These are phyloP conservation scores for Nicotiana benthamiana DNA, from an alignment of 257 asterid species.

Conservation along the genomic window DNA sequence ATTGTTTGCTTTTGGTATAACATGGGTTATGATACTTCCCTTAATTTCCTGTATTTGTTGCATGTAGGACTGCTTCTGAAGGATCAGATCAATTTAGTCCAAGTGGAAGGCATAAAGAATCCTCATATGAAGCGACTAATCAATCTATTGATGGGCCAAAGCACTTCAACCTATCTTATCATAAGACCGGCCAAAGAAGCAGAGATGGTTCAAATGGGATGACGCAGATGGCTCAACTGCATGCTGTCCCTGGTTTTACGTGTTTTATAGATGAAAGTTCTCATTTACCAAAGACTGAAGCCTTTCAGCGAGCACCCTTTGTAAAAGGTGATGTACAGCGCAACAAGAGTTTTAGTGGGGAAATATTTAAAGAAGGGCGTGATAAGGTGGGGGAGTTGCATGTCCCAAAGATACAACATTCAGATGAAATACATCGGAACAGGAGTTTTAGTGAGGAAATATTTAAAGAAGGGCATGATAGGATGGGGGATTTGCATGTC, in stretches of 20 bases:
- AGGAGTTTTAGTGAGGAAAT: slow-evolving; percentile 41
- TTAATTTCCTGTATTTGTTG: slow-evolving; percentile 6
- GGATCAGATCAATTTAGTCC: slow-evolving; percentile 32
- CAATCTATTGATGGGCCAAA: slow-evolving; percentile 43
- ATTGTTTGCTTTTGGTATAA: neutral
- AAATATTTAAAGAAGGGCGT: slow-evolving; percentile 21
- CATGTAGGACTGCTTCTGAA: slow-evolving; percentile 29
- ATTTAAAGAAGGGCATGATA: slow-evolving; percentile 17
- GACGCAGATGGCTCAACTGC: slow-evolving; percentile 57
- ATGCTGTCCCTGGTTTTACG: slow-evolving; percentile 71
- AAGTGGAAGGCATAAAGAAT: slow-evolving; percentile 24
- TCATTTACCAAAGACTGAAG: slow-evolving; percentile 30
- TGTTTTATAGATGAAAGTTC: slow-evolving; percentile 49
- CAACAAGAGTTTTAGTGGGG: slow-evolving; percentile 40
- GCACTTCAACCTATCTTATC: slow-evolving; percentile 64
- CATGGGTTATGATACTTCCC: neutral
- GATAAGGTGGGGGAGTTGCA: slow-evolving; percentile 19
- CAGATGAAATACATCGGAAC: slow-evolving; percentile 29
- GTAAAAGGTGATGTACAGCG: slow-evolving; percentile 45
- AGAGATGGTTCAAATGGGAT: slow-evolving; percentile 42
- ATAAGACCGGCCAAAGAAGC: slow-evolving; percentile 42
- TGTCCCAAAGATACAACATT: slow-evolving; percentile 14
- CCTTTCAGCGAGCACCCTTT: slow-evolving; percentile 25
- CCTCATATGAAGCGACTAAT: slow-evolving; percentile 38
- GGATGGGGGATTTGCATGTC: slow-evolving; percentile 17